These are phyloP conservation scores for Tremellales sp. DNA, from an alignment of 1,284 basidiomycete species.

Conservation along the genomic window DNA sequence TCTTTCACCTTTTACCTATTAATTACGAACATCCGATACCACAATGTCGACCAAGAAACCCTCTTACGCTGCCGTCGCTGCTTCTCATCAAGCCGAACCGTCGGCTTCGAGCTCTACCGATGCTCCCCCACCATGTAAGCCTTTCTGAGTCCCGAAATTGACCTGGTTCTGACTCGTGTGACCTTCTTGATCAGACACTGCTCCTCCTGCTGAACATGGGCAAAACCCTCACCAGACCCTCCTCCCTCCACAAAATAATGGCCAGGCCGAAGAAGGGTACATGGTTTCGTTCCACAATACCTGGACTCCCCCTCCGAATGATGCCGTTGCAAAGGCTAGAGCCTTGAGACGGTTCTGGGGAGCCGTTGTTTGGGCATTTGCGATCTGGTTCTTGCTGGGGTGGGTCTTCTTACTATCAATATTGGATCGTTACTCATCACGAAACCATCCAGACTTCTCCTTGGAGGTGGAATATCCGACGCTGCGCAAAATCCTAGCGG, in stretches of 20 bases:
- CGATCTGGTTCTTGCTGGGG: constrained; percentile 43
- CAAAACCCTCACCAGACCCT: constrained; percentile 5
- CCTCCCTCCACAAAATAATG: not conserved
- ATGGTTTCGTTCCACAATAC: constrained; percentile 4
- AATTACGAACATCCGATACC: too few species aligned
- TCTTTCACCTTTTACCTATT: too few species aligned
- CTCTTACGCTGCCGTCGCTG: too few species aligned
- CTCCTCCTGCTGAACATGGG: not conserved
- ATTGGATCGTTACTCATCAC: not conserved
- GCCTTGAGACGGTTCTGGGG: constrained; percentile 42
- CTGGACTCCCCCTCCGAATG: constrained; percentile 26
- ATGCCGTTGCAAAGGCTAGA: constrained; percentile 28
- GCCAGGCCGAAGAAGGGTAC: not conserved
- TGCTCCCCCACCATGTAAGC: constrained; percentile 1
- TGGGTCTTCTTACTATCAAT: constrained; percentile 25
- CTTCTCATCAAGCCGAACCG: too few species aligned
- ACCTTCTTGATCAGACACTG: not conserved
- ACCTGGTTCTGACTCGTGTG: not conserved
- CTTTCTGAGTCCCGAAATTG: not conserved
- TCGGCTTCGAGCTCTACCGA: too few species aligned
- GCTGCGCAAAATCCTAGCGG: constrained; percentile 22
- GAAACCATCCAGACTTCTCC: constrained; percentile 19
- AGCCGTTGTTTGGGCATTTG: constrained; percentile 42
- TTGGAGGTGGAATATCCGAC: constrained; percentile 36
- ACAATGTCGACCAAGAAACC: too few species aligned